Conservation (phyloP, 164 flowering plant genomes). For the Protea cynaroides region DNA sequence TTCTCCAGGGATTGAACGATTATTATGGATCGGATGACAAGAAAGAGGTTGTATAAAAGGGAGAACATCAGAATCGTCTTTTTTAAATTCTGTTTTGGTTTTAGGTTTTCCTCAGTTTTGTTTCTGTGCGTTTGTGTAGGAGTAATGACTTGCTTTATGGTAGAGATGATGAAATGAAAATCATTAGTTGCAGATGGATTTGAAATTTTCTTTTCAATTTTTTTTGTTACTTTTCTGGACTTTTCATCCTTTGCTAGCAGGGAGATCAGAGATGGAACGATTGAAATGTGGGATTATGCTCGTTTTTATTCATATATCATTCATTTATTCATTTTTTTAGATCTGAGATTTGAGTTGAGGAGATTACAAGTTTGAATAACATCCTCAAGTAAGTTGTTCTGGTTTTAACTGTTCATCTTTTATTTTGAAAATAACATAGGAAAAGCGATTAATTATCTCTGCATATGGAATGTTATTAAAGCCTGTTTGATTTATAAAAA, state of each 20-base stretch:
- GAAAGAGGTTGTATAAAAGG: slow-evolving; percentile 11
- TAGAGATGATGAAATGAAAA: neutral
- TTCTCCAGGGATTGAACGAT: slow-evolving; percentile 61
- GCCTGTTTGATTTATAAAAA: too few relatives aligned
- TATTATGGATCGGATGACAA: slow-evolving; percentile 33
- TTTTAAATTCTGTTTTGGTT: neutral
- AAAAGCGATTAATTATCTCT: too few relatives aligned
- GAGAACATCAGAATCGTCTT: neutral
- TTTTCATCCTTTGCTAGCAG: neutral
- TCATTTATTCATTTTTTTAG: neutral
- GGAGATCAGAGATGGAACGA: neutral
- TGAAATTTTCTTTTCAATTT: neutral
- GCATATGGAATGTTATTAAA: too few relatives aligned
- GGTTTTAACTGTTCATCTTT: too few relatives aligned
- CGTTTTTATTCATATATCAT: too few relatives aligned
- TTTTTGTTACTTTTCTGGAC: neutral
- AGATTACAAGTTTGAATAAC: neutral
- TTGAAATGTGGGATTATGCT: neutral
- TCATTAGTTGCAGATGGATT: neutral
- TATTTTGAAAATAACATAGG: too few relatives aligned
- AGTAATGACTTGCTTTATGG: neutral
- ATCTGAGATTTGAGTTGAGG: neutral
- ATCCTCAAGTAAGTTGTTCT: too few relatives aligned
- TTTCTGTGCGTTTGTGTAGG: neutral
- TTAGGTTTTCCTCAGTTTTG: neutral